These are phyloP conservation scores for Gaertneriomyces sp. DNA, from an alignment of 192 early-diverging fungal genomes.

Conservation along the genomic window DNA sequence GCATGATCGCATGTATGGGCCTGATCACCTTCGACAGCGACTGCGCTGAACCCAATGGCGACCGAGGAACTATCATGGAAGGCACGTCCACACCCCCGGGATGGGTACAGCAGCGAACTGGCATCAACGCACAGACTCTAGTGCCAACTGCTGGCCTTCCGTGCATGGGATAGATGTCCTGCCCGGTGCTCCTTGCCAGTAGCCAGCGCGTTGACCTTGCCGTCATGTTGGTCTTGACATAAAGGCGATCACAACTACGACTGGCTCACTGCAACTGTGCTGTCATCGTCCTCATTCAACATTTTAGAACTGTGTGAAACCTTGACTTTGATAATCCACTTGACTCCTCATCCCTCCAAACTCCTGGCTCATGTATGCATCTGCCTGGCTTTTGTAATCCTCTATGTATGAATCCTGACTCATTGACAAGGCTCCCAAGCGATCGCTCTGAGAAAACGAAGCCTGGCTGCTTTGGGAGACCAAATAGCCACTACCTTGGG, in stretches of 20 bases:
- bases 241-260: background rate
- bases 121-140: background rate
- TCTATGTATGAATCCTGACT: slow-evolving; percentile 31
- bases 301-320: slow-evolving; percentile 33
- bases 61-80: too few relatives aligned
- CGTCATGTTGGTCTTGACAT: too few relatives aligned
- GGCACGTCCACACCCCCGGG: too few relatives aligned
- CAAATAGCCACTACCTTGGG: slow-evolving; percentile 13
- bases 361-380: slow-evolving; percentile 44
- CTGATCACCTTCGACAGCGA: background rate
- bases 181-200: background rate
- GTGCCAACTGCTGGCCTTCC: background rate
- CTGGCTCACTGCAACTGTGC: background rate
- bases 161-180: background rate
- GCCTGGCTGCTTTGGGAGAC: slow-evolving; percentile 22
- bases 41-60: background rate
- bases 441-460: slow-evolving; percentile 24
- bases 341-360: slow-evolving; percentile 24
- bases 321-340: slow-evolving; percentile 28
- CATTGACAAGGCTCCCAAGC: slow-evolving; percentile 12
- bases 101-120: background rate
- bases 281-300: background rate
- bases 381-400: slow-evolving; percentile 52
- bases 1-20: background rate
- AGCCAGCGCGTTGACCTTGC: background rate